These are phyloP conservation scores for Psidium friedrichsthalianum DNA, from an alignment of 345 rosid genomes.

Conservation along the genomic window DNA sequence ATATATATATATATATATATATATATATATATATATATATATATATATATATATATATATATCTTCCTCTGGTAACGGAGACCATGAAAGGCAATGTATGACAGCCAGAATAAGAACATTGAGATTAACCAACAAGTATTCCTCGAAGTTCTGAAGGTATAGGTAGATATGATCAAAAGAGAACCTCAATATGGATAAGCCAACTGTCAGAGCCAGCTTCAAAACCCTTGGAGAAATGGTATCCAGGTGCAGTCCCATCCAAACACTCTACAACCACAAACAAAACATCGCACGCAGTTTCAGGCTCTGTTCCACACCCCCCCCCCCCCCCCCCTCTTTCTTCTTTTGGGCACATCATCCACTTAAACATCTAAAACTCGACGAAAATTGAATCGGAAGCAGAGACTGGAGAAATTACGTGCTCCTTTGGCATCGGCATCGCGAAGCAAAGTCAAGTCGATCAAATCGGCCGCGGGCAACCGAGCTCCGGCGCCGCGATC, in stretches of 20 bases:
- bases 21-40: too few species aligned
- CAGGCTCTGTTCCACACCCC: not conserved
- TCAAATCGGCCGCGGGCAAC: conserved; percentile 18
- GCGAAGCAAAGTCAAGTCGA: conserved; percentile 46
- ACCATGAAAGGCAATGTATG: not conserved
- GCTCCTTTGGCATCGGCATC: conserved; percentile 58
- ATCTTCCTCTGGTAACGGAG: not conserved
- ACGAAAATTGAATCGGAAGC: not conserved
- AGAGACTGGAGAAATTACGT: conserved; percentile 19
- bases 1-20: too few species aligned
- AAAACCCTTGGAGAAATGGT: conserved; percentile 58
- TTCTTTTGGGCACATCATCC: not conserved
- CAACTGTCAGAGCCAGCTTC: conserved; percentile 73
- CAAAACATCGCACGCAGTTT: not conserved
- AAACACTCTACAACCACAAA: conserved; percentile 45
- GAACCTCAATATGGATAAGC: conserved; percentile 80
- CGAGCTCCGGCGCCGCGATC: not conserved
- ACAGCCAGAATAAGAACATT: not conserved
- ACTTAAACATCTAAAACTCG: not conserved
- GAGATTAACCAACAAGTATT: not conserved
- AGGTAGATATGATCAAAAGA: not conserved
- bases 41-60: too few species aligned
- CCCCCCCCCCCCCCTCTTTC: not conserved
- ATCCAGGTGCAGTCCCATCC: conserved; percentile 72
- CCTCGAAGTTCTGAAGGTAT: not conserved